Evolutionary conservation across 108 stramenopile genomes (phyloP), one percentile per base, ranked within the genome.

Genomic region (Conticribra weissflogii): DNA sequence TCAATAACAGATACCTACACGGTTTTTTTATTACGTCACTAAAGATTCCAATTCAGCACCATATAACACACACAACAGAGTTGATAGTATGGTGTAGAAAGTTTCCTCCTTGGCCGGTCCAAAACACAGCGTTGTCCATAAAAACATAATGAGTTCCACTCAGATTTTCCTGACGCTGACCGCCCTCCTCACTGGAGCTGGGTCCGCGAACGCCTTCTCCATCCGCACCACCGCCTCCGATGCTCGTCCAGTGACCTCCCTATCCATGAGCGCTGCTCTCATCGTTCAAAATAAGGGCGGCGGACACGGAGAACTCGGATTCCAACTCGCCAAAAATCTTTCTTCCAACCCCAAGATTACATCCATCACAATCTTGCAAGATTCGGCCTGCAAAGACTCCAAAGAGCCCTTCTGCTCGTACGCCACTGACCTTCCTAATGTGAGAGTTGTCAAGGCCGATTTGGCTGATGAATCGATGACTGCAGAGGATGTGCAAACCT

Each of bases 251-350:
- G 32, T 24, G 5, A 54, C 75, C 16, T 70, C 81, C 16, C 66
- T 88, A 28, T 75, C 74, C 59, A 88, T 88, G 87, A 82, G 75
- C 71, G 47, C 87, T 5, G 92, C 92, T 8, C 71, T 93, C 32
- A 93, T 93, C 74, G 88, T 93, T 0, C 92, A 93, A 73, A 93
- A 93, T 72, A 93, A 93, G 70, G 92, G 92, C 21, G 92, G 89
- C 5, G 92, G 92, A 1, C 92, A 93, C 59, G 92, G 92, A 24
- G 92, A 93, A 62, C 70, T 93, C 18, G 92, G 89, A 1, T 93
- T 80, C 51, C 92, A 90, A 66, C 76, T 93, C 8, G 89, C 92
- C 3, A 88, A 90, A 70, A 81, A 67, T 31, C 66, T 93, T 28
- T 54, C 71, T 16, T 59, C 72, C 7, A 76, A 88, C 50, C 52